phyloP scores from a whole-genome alignment of 2,329 filamentous ascomycete species.

The Trichoderma citrinoviride region DNA sequence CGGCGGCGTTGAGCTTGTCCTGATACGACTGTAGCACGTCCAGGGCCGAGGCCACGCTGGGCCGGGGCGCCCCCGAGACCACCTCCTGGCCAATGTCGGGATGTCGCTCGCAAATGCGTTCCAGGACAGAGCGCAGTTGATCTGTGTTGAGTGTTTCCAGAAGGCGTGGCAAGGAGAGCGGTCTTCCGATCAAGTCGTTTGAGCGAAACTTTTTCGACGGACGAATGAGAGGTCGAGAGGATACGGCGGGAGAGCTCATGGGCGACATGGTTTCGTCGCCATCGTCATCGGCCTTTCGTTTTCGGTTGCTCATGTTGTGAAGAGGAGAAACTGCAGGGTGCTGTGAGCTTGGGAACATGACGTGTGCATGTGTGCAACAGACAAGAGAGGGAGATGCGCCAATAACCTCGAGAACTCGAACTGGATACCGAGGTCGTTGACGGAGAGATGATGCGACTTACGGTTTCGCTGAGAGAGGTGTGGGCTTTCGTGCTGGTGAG shows the following conservation, averaged over 20 bases:
- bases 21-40: conserved; percentile 82
- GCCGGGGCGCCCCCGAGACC: conserved; percentile 78
- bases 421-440: background rate
- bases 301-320: conserved; percentile 57
- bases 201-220: conserved; percentile 62
- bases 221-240: conserved; percentile 64
- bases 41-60: conserved; percentile 76
- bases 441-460: conserved; percentile 40
- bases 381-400: background rate
- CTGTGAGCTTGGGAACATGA: background rate
- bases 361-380: background rate
- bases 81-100: conserved; percentile 84
- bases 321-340: conserved; percentile 42
- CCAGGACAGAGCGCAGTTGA: conserved; percentile 81
- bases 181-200: conserved; percentile 63
- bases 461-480: conserved; percentile 54
- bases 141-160: conserved; percentile 88
- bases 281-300: conserved; percentile 85
- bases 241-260: conserved; percentile 72
- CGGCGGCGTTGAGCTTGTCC: conserved; percentile 69
- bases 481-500: conserved; percentile 56
- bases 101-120: conserved; percentile 85
- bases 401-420: too few species aligned
- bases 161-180: conserved; percentile 63
- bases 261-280: conserved; percentile 87